Evolutionary conservation across 768 basidiomycete genomes (phyloP), one percentile per base, ranked within the genome.

Genomic region (Podaxis sp.): DNA sequence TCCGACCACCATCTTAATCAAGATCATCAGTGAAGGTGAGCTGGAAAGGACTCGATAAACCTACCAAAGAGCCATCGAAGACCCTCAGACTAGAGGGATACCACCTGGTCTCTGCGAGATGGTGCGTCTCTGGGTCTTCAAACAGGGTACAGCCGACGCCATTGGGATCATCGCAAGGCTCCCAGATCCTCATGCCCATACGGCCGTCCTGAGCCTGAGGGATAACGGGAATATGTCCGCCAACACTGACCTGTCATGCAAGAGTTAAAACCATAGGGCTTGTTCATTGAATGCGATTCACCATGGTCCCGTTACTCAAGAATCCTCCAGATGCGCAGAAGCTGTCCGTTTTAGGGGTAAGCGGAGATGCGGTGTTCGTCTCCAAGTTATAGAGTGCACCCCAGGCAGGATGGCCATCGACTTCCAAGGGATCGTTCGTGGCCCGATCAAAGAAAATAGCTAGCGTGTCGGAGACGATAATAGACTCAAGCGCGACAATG

Each of bases 321-420:
- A 80, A 75, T 2, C 74, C 75, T 11, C 79, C 78, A 22, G 76
- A 77, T 0, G 77, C 80, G 66, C 79, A 81, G 69, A 78, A 81
- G n/a, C 73, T 73, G 62, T 81, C 75, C n/a, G 76, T 73, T 8
- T 73, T 56, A n/a, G 77, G 66, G 49, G 73, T 68, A 8, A 79
- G 62, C 10, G 78, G 69, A 13, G 75, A 73, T 1, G 74, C 72
- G 3, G 70, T 74, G 44, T 78, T 76, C 1, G 79, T 80, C 63
- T 74, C 70, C 11, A 82, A 65, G 59, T 81, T 73, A 67, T 79
- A 76, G 15, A 82, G 69, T 6, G 77, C 79, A 30, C 76, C 78
- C 81, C 81, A 82, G 7, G 81, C 81, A 17, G 77, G 69, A 62
- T 80, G 79, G 1, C 75, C 77, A 56, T 79, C 72, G 58, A 81